A percentile compares a stretch with the other conserved stretches of the same genome.
Evolutionary conservation across 768 basidiomycete genomes (phyloP).

Genomic region (Mycena haematopus): DNA sequence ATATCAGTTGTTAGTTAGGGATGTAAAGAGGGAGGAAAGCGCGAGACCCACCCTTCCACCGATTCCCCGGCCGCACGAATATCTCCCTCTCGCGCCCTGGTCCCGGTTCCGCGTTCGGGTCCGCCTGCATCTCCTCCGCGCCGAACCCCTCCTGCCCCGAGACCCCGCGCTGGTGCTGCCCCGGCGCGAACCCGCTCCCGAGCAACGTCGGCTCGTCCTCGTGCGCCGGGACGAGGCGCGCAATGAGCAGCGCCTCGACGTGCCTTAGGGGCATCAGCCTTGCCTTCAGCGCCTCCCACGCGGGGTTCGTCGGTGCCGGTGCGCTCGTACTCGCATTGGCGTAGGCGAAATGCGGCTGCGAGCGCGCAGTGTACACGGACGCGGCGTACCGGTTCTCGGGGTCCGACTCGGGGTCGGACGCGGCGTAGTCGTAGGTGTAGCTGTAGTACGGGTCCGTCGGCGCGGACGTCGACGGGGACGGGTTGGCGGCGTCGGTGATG

Average conservation of each 20-base stretch:
- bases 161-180: slow-evolving; percentile 2
- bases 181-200: background rate
- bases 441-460: too few species aligned
- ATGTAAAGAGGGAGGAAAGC: too few species aligned
- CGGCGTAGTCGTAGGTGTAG: slow-evolving; percentile 27
- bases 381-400: slow-evolving; percentile 30
- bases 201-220: slow-evolving; percentile 63
- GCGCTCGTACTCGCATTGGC: background rate
- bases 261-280: slow-evolving; percentile 71
- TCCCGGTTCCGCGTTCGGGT: too few species aligned
- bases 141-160: too few species aligned
- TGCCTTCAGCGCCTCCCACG: slow-evolving; percentile 7
- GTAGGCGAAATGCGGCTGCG: too few species aligned
- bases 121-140: too few species aligned
- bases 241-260: slow-evolving; percentile 72
- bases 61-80: slow-evolving; percentile 67
- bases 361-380: background rate
- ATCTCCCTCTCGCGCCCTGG: slow-evolving; percentile 43
- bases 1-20: too few species aligned
- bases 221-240: slow-evolving; percentile 69
- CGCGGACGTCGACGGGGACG: too few species aligned
- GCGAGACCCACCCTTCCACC: slow-evolving; percentile 65
- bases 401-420: slow-evolving; percentile 35
- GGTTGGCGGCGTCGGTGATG: slow-evolving; percentile 12
- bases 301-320: too few species aligned